Percentiles rank a stretch among this genome's conserved stretches.
phyloP scores from a whole-genome alignment of 2,329 filamentous ascomycete species.

The Sordariomycetes sp. region DNA sequence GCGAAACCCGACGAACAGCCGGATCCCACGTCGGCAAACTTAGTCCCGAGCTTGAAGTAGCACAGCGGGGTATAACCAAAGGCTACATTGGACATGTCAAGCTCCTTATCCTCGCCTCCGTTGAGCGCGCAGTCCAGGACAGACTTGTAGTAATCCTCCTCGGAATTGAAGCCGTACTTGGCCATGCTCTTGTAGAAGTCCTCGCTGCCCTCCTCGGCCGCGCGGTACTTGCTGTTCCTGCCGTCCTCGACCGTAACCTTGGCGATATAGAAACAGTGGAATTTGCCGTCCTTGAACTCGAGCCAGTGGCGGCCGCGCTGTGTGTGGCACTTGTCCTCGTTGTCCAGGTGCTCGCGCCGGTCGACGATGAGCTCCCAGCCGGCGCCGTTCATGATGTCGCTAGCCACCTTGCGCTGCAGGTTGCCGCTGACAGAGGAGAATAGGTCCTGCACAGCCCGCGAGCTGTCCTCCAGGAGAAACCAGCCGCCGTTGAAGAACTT shows the following conservation, averaged over 20 bases:
- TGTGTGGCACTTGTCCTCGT: slow-evolving; percentile 1
- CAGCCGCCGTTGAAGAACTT: slow-evolving; percentile 8
- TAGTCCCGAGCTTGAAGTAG: too few species aligned
- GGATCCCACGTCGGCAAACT: too few species aligned
- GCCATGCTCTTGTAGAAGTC: too few species aligned
- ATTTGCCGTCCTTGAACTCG: not conserved
- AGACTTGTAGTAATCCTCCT: too few species aligned
- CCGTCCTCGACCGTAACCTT: not conserved
- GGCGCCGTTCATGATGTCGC: slow-evolving; percentile 5
- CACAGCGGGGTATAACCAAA: too few species aligned
- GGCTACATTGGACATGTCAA: too few species aligned
- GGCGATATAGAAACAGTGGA: slow-evolving; percentile 7
- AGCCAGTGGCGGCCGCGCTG: slow-evolving; percentile 3
- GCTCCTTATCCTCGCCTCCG: too few species aligned
- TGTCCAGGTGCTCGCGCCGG: not conserved
- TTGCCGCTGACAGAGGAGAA: slow-evolving; percentile 4
- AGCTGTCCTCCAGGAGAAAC: slow-evolving; percentile 6
- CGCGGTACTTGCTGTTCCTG: not conserved
- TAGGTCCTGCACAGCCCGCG: slow-evolving; percentile 2
- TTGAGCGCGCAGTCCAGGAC: too few species aligned
- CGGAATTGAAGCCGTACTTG: too few species aligned
- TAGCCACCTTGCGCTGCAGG: slow-evolving; percentile 7
- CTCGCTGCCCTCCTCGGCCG: slow-evolving; percentile 9
- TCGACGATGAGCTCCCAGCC: slow-evolving; percentile 4
- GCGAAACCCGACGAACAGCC: too few species aligned